Base-by-base conservation (phyloP, 2,329 filamentous ascomycete species). In the Juglanconis oblonga region DNA sequence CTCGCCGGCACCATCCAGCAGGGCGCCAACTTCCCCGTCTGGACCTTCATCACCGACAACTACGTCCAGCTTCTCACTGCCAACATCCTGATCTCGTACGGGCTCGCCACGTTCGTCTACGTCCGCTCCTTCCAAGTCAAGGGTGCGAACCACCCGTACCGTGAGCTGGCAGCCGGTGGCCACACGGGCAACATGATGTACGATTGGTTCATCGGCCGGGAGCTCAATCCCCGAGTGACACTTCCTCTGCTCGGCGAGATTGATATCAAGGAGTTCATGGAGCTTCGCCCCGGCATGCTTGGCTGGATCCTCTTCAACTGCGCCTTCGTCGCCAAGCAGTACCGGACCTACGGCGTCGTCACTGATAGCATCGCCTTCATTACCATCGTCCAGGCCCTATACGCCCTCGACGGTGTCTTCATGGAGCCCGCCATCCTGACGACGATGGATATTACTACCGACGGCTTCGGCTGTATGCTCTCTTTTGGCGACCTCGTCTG, bases 381-480 rank as follows among this genome's bases (percentile, higher is more conserved):
- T 67, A 88, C 90, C 3, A 70, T 83, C 14, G 88, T 93, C 61
- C 94, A 98, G 75, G 80, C 84, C 1, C 75, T 96, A 61, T 98
- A 98, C 74, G 86, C 92, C 5, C 77, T 97, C 40, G 94, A 98
- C 71, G 87, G 87, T 7, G 86, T 92, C 65, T 92, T 88, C 79
- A 95, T 94, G 83, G 94, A 98, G 73, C 83, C 90, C 0, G 89
- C 92, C 2, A 89, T 97, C 64, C 78, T 97, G 65, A 97, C 93
- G 1, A 97, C 92, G 36, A 97, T 98, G 77, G 94, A 98, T 71
- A 89, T 97, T 66, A 96, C 89, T 55, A 91, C 87, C 47, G 94
- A 98, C 68, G 94, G 94, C 5, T 97, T 98, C 67, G 94, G 94
- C 56, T 92, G 92, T 78, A 98, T 98, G 94, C 82, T 98, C 38